Evolutionary conservation across 2,329 filamentous ascomycete species (phyloP), one percentile per base, ranked within the genome.

Genomic region (Rhytidhysteron rufulum): DNA sequence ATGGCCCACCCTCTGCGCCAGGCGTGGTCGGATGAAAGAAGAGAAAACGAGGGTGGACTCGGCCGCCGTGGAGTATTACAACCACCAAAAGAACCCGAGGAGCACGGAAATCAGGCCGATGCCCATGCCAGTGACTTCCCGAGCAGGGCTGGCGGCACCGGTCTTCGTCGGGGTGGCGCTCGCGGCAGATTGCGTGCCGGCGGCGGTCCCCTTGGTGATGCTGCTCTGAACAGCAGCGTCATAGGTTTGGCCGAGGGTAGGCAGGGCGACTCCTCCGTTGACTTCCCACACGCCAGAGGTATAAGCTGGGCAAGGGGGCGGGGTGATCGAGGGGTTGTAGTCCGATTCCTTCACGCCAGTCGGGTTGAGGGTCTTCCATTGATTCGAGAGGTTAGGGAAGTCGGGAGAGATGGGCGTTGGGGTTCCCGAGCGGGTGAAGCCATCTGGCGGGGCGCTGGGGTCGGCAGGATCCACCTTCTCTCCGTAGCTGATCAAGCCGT

Each of bases 401-500:
- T 95, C 88, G 0, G 88, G 87, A 5, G 69, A 69, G 20, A 88
- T 71, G 0, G 88, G 85, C 0, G 75, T 85, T 0, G 88, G 88
- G 0, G 78, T 87, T 39, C 88, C 88, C 35, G 77, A 77, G 50
- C 85, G 78, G 0, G 79, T 77, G 64, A 76, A 89, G 24, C 86
- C 85, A 51, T 80, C 86, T 11, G 76, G 71, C n/a, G 75, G 78
- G 1, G 73, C 57, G 33, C 46, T 49, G 2, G 63, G 53, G 16
- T 54, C 53, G 1, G 73, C 64, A 17, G 74, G 67, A 25, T 72
- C 73, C 9, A 73, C 74, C n/a, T 71, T 65, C 3, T 77, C 69
- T 1, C 85, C 86, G 60, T 95, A 95, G 16, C 76, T 82, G 53
- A 94, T 77, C 25, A 95, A 73, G 29, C 88, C 88, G 63, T 94